Evolutionary conservation across 129 eudicot genomes (phyloP).

Genomic region (Arctium lappa): DNA sequence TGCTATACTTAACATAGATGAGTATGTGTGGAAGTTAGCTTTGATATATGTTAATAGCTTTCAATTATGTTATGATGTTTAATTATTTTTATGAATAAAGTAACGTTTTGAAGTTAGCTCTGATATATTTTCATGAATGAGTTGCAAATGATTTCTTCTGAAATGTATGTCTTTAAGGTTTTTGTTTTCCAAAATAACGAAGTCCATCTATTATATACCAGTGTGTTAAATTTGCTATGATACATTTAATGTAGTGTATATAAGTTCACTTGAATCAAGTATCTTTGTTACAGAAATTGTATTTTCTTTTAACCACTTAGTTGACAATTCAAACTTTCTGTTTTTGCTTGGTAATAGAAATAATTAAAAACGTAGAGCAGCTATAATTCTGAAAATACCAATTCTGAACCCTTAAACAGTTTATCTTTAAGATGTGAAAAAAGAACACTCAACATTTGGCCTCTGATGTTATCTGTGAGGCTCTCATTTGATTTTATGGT

Average conservation of each 20-base stretch:
- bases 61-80: background rate
- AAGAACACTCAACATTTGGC: background rate
- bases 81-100: too few relatives aligned
- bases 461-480: background rate
- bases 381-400: background rate
- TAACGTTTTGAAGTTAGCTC: too few relatives aligned
- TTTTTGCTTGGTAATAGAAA: constrained; percentile 1
- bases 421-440: background rate
- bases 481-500: background rate
- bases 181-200: background rate
- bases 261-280: background rate
- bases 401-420: background rate
- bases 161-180: too few relatives aligned
- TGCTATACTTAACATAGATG: background rate
- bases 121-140: background rate
- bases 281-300: background rate
- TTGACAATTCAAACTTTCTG: background rate
- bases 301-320: background rate
- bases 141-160: background rate
- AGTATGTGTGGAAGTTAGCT: background rate
- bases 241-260: background rate
- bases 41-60: background rate
- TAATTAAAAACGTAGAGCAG: background rate
- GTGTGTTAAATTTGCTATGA: background rate
- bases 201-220: background rate